Evolutionary conservation across 371 early-diverging fungal genomes (phyloP).

Genomic region (Lichtheimia ramosa): DNA sequence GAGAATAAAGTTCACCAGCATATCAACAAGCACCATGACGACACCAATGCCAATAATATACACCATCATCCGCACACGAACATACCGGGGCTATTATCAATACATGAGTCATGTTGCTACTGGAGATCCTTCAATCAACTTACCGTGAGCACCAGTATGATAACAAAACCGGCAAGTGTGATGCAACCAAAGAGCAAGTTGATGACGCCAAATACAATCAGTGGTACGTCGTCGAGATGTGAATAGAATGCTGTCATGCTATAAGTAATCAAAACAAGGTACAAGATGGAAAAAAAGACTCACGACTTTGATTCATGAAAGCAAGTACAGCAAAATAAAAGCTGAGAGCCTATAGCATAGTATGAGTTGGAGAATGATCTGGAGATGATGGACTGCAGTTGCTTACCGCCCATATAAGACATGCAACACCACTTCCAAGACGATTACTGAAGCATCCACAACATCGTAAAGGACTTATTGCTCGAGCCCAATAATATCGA

Average conservation of each 20-base stretch:
- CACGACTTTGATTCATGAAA: constrained; percentile 30
- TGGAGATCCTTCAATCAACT: background rate
- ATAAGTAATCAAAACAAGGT: background rate
- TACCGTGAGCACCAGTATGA: background rate
- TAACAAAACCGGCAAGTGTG: constrained; percentile 16
- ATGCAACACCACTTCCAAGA: constrained; percentile 22
- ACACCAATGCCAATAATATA: constrained; percentile 10
- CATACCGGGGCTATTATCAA: constrained; percentile 7
- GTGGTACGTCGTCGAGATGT: constrained; percentile 20
- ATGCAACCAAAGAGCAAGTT: constrained; percentile 32
- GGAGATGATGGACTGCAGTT: background rate
- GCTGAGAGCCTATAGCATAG: constrained; percentile 27
- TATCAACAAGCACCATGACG: constrained; percentile 12
- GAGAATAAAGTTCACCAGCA: constrained; percentile 21
- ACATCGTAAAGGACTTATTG: constrained; percentile 13
- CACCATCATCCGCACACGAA: constrained; percentile 12
- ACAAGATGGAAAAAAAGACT: background rate
- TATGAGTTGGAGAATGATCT: background rate
- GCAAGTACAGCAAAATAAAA: constrained; percentile 34
- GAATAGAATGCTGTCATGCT: constrained; percentile 24
- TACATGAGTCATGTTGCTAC: too few relatives aligned
- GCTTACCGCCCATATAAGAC: constrained; percentile 32
- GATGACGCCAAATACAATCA: constrained; percentile 26
- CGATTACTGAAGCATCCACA: constrained; percentile 29
- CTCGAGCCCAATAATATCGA: constrained; percentile 19